These are phyloP conservation scores for Candida vaughaniae DNA, from an alignment of 805 yeast species.

Conservation along the genomic window DNA sequence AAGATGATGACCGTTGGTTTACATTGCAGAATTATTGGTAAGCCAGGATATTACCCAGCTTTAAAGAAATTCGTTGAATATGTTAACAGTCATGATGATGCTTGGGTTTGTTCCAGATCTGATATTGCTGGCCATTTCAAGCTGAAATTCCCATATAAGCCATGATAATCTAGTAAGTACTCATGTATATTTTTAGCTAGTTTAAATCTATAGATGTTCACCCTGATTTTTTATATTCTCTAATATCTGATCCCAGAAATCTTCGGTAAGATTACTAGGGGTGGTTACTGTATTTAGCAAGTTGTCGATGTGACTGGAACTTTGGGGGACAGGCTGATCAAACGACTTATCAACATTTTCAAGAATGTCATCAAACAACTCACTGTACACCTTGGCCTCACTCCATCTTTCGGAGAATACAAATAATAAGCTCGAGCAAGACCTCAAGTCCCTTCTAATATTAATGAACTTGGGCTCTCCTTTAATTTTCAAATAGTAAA, in stretches of 20 bases:
- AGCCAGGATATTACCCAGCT: slow-evolving; percentile 15
- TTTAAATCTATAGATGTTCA: too few relatives aligned
- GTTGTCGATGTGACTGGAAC: neutral
- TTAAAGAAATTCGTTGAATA: slow-evolving; percentile 16
- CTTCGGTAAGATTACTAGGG: slow-evolving; percentile 6
- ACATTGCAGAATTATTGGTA: slow-evolving; percentile 16
- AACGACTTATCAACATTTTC: slow-evolving; percentile 1
- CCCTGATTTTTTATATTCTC: slow-evolving; percentile 3
- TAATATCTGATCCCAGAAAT: slow-evolving; percentile 15
- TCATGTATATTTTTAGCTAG: too few relatives aligned
- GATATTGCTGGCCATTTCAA: slow-evolving; percentile 15
- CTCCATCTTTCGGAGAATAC: slow-evolving; percentile 15
- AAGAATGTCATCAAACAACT: slow-evolving; percentile 10
- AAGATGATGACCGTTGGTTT: slow-evolving; percentile 18
- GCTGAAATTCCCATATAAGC: slow-evolving; percentile 12
- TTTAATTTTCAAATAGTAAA: slow-evolving; percentile 9
- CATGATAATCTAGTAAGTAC: slow-evolving; percentile 1
- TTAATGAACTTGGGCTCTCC: slow-evolving; percentile 9
- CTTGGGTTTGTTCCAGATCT: slow-evolving; percentile 16
- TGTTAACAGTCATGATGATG: slow-evolving; percentile 13
- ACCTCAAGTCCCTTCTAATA: slow-evolving; percentile 13
- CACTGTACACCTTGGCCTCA: slow-evolving; percentile 14
- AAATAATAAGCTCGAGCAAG: slow-evolving; percentile 12
- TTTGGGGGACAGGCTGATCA: neutral
- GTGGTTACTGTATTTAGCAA: neutral